Base-by-base conservation (phyloP, 768 basidiomycete species). In the Russula sp. region DNA sequence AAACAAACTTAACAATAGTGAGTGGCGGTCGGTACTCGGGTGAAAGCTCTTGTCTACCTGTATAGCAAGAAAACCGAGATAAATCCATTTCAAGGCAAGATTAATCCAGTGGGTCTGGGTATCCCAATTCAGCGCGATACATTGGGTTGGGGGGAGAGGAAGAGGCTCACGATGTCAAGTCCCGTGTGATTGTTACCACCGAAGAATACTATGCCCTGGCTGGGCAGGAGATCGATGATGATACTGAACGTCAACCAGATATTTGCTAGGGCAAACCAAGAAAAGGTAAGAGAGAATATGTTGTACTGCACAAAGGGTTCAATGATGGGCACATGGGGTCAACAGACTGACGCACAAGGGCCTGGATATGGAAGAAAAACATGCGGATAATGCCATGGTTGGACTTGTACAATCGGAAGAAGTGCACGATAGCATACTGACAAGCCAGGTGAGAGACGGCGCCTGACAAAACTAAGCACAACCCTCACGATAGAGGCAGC, bases 331-430 rank as follows among this genome's bases (percentile, higher is more conserved):
- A 57, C 32, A 20, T 7, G 43, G 16, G 29, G 11, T 7, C 45
- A 7, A 55, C 14, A 29, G 25, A n/a, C 32, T 25, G 34, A 79
- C 87, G 64, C 71, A 93, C 92, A 57, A 98, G 61, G 45, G 86
- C 94, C 74, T 98, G 96, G 50, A 99, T 69, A 70, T 98, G 95
- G 73, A 99, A 85, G 79, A 98, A 93, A 78, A 98, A 88, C 89
- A 98, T 92, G 70, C 96, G 86, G 65, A 96, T 81, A 56, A 91
- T 81, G 32, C 89, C 89, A 69, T 98, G 95, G 13, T 86, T 83
- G 34, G 90, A 93, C 67, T 80, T 81, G 75, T 97, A 98, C 55
- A 96, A 80, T 65, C 82, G 80, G 79, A 88, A 91, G 77, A 96
- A 98, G 75, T 96, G 90, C 69, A 93, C 88, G n/a, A 97, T 75